Base-by-base conservation (phyloP, 805 yeast species). In the Candida silvicultrix region DNA sequence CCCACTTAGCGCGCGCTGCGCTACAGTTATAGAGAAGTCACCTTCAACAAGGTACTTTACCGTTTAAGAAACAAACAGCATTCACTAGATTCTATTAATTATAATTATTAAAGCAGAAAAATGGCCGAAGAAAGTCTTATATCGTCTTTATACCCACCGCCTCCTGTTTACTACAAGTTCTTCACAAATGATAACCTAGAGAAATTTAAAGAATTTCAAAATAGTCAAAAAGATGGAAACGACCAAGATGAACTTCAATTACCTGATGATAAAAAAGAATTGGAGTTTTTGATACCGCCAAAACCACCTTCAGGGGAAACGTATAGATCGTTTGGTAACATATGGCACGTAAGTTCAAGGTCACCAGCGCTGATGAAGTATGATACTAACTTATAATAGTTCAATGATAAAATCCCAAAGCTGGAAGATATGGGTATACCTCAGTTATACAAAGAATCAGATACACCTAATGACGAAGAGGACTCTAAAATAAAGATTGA, bases 101-200 rank as follows among this genome's bases (percentile, higher is more conserved):
- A n/a, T n/a, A n/a, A n/a, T n/a, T n/a, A n/a, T n/a, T n/a, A n/a
- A n/a, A n/a, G n/a, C n/a, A n/a, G n/a, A n/a, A n/a, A n/a, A 23
- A 54, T 54, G 58, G 44, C 50, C 2, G 56, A 55, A 34, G 62
- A 56, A 21, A 45, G 56, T 22, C 51, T 55, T 1, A 66, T 75
- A 32, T 75, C 96, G 15, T 80, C 96, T 7, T 71, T 92, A 38
- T 94, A 87, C 55, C 99, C 99, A 2, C 95, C 95, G 1, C 98
- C 99, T 2, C 99, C 99, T 9, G 85, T 86, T 9, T 88, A 79
- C 59, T 77, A 80, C 53, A 78, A 80, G 59, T 78, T 74, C 56
- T 92, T 88, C 69, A 87, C 96, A 0, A 59, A 68, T 3, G 86
- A 78, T 48, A 89, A 89, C 58, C 53, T 78, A n/a, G 68, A 63